Percentiles rank a stretch among this genome's conserved stretches.
Evolutionary conservation across 1,284 basidiomycete genomes (phyloP).

Genomic region (Cryptococcus sp.): DNA sequence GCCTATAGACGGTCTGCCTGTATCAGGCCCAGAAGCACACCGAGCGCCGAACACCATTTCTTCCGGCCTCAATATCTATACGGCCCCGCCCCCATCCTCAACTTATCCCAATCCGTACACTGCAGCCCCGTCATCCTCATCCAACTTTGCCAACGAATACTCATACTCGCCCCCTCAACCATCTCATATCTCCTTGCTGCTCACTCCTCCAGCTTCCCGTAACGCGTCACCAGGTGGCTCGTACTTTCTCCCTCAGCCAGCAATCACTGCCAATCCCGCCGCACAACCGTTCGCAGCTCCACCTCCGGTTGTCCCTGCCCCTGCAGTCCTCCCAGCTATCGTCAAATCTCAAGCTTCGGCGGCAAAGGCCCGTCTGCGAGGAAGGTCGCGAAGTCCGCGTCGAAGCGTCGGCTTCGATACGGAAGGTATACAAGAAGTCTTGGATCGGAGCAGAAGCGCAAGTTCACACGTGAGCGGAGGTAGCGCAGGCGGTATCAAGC

Average conservation of each 20-base stretch:
- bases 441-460: constrained; percentile 35
- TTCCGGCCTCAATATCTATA: constrained; percentile 2
- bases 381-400: constrained; percentile 33
- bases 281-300: not conserved
- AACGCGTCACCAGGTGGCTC: constrained; percentile 30
- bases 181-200: constrained; percentile 30
- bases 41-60: constrained; percentile 9
- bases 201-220: constrained; percentile 45
- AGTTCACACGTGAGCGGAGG: constrained; percentile 16
- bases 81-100: constrained; percentile 3
- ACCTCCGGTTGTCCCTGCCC: not conserved
- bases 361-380: constrained; percentile 25
- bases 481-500: constrained; percentile 12
- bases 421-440: constrained; percentile 38
- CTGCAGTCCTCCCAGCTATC: too few relatives aligned
- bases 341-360: constrained; percentile 9
- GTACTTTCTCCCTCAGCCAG: not conserved
- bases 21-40: constrained; percentile 16
- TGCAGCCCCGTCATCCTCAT: not conserved
- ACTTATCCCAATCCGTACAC: constrained; percentile 14
- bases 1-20: constrained; percentile 7
- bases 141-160: constrained; percentile 3
- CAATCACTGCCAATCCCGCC: not conserved
- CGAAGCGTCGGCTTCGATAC: constrained; percentile 33
- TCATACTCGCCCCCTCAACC: constrained; percentile 39